Evolutionary conservation across 192 early-diverging fungal species (phyloP).

Genomic region (Lobosporangium transversale): DNA sequence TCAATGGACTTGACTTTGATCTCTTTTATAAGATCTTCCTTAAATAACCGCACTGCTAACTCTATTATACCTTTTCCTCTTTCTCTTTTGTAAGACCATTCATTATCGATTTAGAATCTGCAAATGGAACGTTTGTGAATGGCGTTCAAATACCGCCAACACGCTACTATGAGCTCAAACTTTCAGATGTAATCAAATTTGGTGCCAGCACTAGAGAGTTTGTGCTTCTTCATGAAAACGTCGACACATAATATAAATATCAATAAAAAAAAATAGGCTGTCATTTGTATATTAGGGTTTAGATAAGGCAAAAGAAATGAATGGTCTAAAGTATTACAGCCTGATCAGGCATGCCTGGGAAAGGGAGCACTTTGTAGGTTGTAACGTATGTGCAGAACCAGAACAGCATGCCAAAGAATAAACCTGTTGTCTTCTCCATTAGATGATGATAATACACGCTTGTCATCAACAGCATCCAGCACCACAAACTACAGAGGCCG

Average conservation of each 20-base stretch:
- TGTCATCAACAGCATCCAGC: slow-evolving; percentile 80
- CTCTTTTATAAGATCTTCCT: neutral
- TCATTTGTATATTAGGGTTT: neutral
- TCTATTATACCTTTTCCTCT: slow-evolving; percentile 8
- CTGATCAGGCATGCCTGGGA: slow-evolving; percentile 47
- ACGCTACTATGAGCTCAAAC: slow-evolving; percentile 85
- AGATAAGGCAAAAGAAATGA: neutral
- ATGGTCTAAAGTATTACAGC: slow-evolving; percentile 7
- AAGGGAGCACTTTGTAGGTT: slow-evolving; percentile 23
- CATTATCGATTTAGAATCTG: slow-evolving; percentile 91
- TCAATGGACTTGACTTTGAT: neutral
- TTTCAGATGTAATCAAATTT: slow-evolving; percentile 90
- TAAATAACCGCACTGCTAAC: slow-evolving; percentile 2
- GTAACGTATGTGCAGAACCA: slow-evolving; percentile 68
- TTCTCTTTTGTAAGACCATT: slow-evolving; percentile 70
- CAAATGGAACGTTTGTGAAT: slow-evolving; percentile 94
- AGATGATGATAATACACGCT: slow-evolving; percentile 82
- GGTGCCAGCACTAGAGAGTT: slow-evolving; percentile 92
- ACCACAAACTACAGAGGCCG: slow-evolving; percentile 72
- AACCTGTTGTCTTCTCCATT: slow-evolving; percentile 74
- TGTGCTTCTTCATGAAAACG: slow-evolving; percentile 83
- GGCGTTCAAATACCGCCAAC: slow-evolving; percentile 74
- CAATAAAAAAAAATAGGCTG: no score
- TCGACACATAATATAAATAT: slow-evolving; percentile 24
- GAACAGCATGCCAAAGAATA: slow-evolving; percentile 71